phyloP scores from a whole-genome alignment of 768 basidiomycete genomes.

The Calvatia gigantea region DNA sequence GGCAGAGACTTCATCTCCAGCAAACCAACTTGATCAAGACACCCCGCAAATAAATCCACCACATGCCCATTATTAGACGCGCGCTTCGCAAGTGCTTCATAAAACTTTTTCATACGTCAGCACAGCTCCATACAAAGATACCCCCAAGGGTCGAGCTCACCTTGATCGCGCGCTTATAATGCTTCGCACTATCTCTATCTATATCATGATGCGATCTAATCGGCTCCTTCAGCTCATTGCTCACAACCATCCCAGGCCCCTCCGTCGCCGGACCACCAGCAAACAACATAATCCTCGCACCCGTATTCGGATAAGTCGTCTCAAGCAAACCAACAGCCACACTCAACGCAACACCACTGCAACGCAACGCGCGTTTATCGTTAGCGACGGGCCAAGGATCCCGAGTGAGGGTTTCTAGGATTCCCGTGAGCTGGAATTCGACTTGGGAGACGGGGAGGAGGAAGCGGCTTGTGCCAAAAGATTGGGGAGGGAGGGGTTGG shows the following conservation, averaged over 20 bases:
- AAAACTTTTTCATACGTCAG: conserved; percentile 61
- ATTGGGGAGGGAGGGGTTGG: conserved; percentile 74
- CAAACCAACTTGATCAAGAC: conserved; percentile 95
- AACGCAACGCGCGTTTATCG: conserved; percentile 89
- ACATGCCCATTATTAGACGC: conserved; percentile 94
- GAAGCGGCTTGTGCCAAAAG: conserved; percentile 87
- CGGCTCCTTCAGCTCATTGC: conserved; percentile 92
- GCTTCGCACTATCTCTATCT: conserved; percentile 93
- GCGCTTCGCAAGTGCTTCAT: conserved; percentile 90
- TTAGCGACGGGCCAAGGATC: conserved; percentile 98
- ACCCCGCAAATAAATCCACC: conserved; percentile 94
- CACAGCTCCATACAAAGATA: conserved; percentile 6
- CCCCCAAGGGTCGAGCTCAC: conserved; percentile 35
- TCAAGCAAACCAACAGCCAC: conserved; percentile 93
- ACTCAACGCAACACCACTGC: conserved; percentile 92
- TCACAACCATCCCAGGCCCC: conserved; percentile 96
- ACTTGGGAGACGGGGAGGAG: conserved; percentile 87
- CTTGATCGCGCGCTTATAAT: conserved; percentile 96
- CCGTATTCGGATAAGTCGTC: conserved; percentile 94
- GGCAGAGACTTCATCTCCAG: conserved; percentile 96
- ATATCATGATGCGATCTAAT: conserved; percentile 99
- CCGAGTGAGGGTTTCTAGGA: conserved; percentile 80
- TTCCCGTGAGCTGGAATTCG: conserved; percentile 94
- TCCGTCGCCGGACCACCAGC: conserved; percentile 94
- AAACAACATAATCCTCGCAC: conserved; percentile 94